Base-by-base conservation (phyloP, 768 basidiomycete genomes). In the Naganishia onofrii region DNA sequence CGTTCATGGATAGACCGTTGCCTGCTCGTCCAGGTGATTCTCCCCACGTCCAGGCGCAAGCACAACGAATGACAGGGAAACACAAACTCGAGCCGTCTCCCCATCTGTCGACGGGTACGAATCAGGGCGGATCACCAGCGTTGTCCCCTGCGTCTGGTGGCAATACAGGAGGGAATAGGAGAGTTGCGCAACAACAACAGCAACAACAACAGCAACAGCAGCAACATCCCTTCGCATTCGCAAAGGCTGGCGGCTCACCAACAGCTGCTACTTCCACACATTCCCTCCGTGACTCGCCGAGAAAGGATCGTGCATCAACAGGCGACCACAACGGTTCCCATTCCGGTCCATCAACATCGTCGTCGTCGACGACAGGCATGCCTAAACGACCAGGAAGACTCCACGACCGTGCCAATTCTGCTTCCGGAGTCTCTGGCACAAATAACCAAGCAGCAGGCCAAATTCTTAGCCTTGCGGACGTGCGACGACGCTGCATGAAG, bases 401-500 rank as follows among this genome's bases (percentile, higher is more conserved):
- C 6, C 48, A 51, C 21, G 48, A 51, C 13, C 48, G 48, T 26
- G n/a, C 48, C 48, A 51, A n/a, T n/a, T 51, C 48, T n/a, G 23
- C n/a, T 51, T 51, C 48, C 23, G 48, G 48, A 3, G 7, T 51
- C 48, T 7, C 48, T 12, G 48, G 19, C n/a, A 3, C 7, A 4
- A 51, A 21, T n/a, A 26, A 26, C 12, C 7, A n/a, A n/a, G n/a
- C n/a, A n/a, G n/a, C n/a, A 7, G 60, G 23, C 23, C 38, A 53
- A 10, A 55, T 66, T 34, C 83, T 85, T 28, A 88, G 88, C 0
- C 81, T 91, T 21, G 90, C 93, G 57, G 91, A 94, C 71, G 83
- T 94, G 66, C 85, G 90, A 56, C 85, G 89, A 68, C 92, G 91
- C 79, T 83, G 91, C 26, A 89, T 99, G 76, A 97, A 93, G 79